Evolutionary conservation across 495 filamentous ascomycete genomes (phyloP).

Genomic region (Staphylotrichum longicolle): DNA sequence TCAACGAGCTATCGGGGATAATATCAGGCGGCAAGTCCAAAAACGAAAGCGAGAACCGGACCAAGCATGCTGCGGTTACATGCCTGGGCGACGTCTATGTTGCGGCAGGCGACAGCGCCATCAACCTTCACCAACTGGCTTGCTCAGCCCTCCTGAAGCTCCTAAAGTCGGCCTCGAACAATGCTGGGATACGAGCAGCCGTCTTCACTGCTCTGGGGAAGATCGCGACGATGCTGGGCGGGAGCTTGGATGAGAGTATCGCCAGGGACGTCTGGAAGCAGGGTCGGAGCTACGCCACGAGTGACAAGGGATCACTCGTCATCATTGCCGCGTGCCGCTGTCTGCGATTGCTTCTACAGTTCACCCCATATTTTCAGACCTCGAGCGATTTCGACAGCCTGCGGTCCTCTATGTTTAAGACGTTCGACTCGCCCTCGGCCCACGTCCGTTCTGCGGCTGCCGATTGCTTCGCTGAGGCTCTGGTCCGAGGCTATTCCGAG

Average conservation of each 20-base stretch:
- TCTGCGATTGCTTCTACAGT: slow-evolving; percentile 66
- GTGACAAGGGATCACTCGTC: slow-evolving; percentile 79
- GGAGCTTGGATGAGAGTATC: slow-evolving; percentile 78
- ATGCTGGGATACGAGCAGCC: slow-evolving; percentile 79
- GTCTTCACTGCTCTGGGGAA: slow-evolving; percentile 79
- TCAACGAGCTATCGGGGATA: slow-evolving; percentile 80
- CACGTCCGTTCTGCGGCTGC: slow-evolving; percentile 82
- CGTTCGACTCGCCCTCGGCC: slow-evolving; percentile 72
- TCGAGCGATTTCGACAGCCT: slow-evolving; percentile 88
- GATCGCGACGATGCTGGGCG: slow-evolving; percentile 65
- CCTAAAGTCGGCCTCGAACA: slow-evolving; percentile 72
- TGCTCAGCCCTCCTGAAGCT: slow-evolving; percentile 71
- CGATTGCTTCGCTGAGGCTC: slow-evolving; percentile 70
- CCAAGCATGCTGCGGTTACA: slow-evolving; percentile 82
- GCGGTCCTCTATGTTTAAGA: slow-evolving; percentile 74
- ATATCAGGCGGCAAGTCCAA: slow-evolving; percentile 77
- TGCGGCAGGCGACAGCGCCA: slow-evolving; percentile 88
- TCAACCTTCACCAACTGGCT: slow-evolving; percentile 73
- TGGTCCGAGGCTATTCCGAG: slow-evolving; percentile 79
- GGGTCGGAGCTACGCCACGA: slow-evolving; percentile 68
- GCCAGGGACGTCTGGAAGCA: slow-evolving; percentile 93
- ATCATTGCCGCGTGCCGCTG: slow-evolving; percentile 79
- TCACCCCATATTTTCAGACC: slow-evolving; percentile 81
- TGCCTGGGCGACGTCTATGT: slow-evolving; percentile 89
- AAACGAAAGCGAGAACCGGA: slow-evolving; percentile 59